These are phyloP conservation scores for Danielia reshetovae DNA, from an alignment of 805 yeast genomes.

Conservation along the genomic window DNA sequence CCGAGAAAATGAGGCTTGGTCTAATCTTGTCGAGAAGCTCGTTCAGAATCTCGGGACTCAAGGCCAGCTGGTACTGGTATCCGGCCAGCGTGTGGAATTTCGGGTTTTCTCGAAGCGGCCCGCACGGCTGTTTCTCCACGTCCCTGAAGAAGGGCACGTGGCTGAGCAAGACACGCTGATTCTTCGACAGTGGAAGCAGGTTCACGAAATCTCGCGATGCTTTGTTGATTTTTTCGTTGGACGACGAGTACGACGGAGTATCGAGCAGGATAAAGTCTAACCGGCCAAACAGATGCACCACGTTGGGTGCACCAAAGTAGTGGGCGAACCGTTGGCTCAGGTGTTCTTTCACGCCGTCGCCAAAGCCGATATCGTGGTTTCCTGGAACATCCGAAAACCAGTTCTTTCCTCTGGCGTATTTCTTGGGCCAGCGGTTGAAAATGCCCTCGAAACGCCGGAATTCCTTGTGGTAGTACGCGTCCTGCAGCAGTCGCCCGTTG, in stretches of 20 bases:
- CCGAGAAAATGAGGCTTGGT: slow-evolving; percentile 22
- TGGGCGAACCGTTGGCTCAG: slow-evolving; percentile 26
- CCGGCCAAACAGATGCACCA: slow-evolving; percentile 19
- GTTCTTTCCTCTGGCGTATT: slow-evolving; percentile 20
- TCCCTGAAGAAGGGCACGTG: slow-evolving; percentile 25
- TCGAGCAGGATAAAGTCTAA: slow-evolving; percentile 29
- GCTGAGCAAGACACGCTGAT: slow-evolving; percentile 16
- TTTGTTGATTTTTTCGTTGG: slow-evolving; percentile 8
- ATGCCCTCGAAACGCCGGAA: slow-evolving; percentile 29
- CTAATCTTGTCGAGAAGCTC: slow-evolving; percentile 13
- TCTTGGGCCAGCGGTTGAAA: slow-evolving; percentile 20
- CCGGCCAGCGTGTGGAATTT: slow-evolving; percentile 16
- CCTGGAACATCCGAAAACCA: slow-evolving; percentile 30
- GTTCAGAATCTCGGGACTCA: slow-evolving; percentile 14
- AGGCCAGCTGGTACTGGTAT: slow-evolving; percentile 24
- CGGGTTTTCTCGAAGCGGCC: slow-evolving; percentile 19
- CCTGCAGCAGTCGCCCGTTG: slow-evolving; percentile 34
- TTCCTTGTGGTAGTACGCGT: slow-evolving; percentile 28
- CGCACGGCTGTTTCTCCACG: slow-evolving; percentile 15
- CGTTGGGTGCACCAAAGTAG: slow-evolving; percentile 33
- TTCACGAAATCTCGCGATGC: slow-evolving; percentile 14
- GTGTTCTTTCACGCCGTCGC: slow-evolving; percentile 20
- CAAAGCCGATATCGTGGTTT: slow-evolving; percentile 27
- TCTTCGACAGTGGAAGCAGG: slow-evolving; percentile 8
- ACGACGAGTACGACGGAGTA: slow-evolving; percentile 18